A percentile compares a stretch with the other conserved stretches of the same genome.
Evolutionary conservation across 2,329 filamentous ascomycete species (phyloP).

Genomic region (Pseudogymnoascus sp.): DNA sequence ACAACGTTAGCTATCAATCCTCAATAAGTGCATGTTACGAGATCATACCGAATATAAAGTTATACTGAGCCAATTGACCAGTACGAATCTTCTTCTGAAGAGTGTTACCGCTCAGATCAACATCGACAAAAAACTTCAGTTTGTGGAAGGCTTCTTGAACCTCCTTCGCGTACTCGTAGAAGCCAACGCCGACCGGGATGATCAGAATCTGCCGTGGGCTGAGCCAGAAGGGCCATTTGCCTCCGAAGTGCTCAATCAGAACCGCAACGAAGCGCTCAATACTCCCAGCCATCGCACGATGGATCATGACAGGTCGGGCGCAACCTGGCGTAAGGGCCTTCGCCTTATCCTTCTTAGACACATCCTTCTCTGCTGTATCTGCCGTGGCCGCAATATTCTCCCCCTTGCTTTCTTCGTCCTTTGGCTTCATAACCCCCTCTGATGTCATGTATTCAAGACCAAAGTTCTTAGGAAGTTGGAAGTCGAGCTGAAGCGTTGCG

Average conservation of each 20-base stretch:
- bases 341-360: conserved; percentile 32
- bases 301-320: conserved; percentile 77
- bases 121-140: conserved; percentile 61
- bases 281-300: conserved; percentile 70
- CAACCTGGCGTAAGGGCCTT: conserved; percentile 58
- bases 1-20: neutral
- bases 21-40: neutral
- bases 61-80: conserved; percentile 73
- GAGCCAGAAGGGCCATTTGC: conserved; percentile 87
- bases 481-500: conserved; percentile 91
- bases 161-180: conserved; percentile 67
- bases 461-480: conserved; percentile 79
- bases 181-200: conserved; percentile 66
- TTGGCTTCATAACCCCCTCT: conserved; percentile 45
- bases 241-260: conserved; percentile 74
- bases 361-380: conserved; percentile 22
- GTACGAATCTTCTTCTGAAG: conserved; percentile 86
- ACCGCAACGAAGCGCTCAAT: conserved; percentile 66
- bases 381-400: neutral
- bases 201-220: conserved; percentile 75
- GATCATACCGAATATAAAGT: conserved; percentile 65
- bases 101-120: conserved; percentile 67
- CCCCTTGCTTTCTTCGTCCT: conserved; percentile 24
- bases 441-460: conserved; percentile 78
- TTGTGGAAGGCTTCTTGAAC: conserved; percentile 61